Evolutionary conservation across 805 yeast genomes (phyloP).

Genomic region (Starmerella roubikii): DNA sequence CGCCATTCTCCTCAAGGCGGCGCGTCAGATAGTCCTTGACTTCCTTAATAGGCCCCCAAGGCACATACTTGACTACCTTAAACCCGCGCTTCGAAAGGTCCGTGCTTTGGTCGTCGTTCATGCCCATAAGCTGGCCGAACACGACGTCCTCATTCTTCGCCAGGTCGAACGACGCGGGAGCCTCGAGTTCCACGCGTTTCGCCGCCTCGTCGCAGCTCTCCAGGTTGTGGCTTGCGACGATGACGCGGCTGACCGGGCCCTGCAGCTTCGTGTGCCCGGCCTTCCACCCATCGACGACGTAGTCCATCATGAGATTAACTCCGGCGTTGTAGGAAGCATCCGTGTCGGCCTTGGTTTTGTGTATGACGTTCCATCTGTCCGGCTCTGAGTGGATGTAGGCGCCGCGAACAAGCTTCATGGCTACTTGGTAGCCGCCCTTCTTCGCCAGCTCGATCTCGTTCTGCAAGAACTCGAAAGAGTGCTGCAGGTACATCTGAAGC

Average conservation of each 20-base stretch:
- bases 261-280: conserved; percentile 41
- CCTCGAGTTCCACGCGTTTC: conserved; percentile 32
- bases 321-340: conserved; percentile 66
- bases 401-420: conserved; percentile 85
- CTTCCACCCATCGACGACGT: conserved; percentile 34
- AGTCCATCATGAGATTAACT: conserved; percentile 44
- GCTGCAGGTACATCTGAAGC: conserved; percentile 78
- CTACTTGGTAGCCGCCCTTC: conserved; percentile 50
- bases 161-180: conserved; percentile 20
- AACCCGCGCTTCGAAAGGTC: conserved; percentile 53
- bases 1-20: conserved; percentile 91
- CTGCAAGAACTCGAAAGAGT: conserved; percentile 47
- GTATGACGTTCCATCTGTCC: conserved; percentile 52
- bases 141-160: conserved; percentile 37
- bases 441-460: conserved; percentile 54
- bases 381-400: conserved; percentile 89
- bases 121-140: conserved; percentile 82
- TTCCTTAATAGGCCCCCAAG: conserved; percentile 95
- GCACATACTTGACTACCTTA: conserved; percentile 83
- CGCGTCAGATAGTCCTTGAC: conserved; percentile 80
- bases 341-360: conserved; percentile 64
- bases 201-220: conserved; percentile 66
- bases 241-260: conserved; percentile 34
- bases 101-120: conserved; percentile 82
- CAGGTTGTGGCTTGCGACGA: conserved; percentile 82